Evolutionary conservation across 257 asterid species (phyloP), one percentile per base, ranked within the genome.

Genomic region (Nicotiana sylvestris): DNA sequence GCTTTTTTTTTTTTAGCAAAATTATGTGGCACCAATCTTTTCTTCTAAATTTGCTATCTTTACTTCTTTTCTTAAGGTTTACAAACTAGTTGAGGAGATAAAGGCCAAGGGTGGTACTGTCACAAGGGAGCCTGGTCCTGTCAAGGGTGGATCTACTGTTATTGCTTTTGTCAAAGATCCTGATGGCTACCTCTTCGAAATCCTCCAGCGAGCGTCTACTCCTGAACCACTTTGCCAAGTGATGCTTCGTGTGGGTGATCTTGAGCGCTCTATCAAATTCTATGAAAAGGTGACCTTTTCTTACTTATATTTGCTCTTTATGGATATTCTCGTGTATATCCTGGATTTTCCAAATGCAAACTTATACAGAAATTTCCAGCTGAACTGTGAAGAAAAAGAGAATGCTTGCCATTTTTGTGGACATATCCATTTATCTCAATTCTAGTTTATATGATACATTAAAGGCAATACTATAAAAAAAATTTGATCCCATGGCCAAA

Each of bases 231-330:
- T 96, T 72, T 96, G 99, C 85, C 99, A 96, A 90, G 99, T 94
- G 83, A 96, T 96, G 99, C 95, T 96, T 87, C 99, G 99, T 82
- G 99, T 96, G 82, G 99, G 99, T 81, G 98, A 96, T 89, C 97
- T 96, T 72, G 99, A 94, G 18, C 98, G 97, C 57, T 90, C 99
- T n/a, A 91, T 94, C 89, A 93, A 92, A 84, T 96, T 96, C 82
- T 96, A 96, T 81, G 98, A 94, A 89, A 94, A 93, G 99, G 99
- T 96, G 78, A 82, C 61, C 32, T 79, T 53, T 35, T 62, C 43
- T 80, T 62, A 57, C 21, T 35, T 49, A 27, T 74, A 74, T 74
- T 72, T 46, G 39, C 80, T 49, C 62, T 49, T 27, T 74, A 12
- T 4, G 27, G 43, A 49, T 49, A 25, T 72, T 32, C 12, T 72